These are phyloP conservation scores for Helianthus annuus DNA, from an alignment of 129 eudicot species.

Conservation along the genomic window HanXRQr2.0-SUNRISE NC_035446.2:11630803-11631302, in stretches of 20 bases:
- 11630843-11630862: conserved; percentile 59
- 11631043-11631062: no score
- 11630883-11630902: neutral
- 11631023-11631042: no score
- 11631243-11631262: neutral
- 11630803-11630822: conserved; percentile 82
- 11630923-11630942: neutral
- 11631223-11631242: neutral
- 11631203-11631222: neutral
- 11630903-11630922: conserved; percentile 1
- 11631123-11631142: neutral
- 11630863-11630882: conserved; percentile 38
- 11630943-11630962: neutral
- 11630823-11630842: conserved; percentile 78
- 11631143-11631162: neutral
- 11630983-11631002: neutral
- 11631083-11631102: neutral
- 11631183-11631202: conserved; percentile 1
- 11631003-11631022: neutral
- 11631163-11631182: neutral
- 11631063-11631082: neutral
- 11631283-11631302: conserved; percentile 74
- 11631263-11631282: neutral
- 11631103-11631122: neutral
- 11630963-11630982: neutral